Percentiles rank a stretch among this genome's conserved stretches.
Evolutionary conservation across 352 stramenopile genomes (phyloP).

Genomic region (Achlya hypogyna): DNA sequence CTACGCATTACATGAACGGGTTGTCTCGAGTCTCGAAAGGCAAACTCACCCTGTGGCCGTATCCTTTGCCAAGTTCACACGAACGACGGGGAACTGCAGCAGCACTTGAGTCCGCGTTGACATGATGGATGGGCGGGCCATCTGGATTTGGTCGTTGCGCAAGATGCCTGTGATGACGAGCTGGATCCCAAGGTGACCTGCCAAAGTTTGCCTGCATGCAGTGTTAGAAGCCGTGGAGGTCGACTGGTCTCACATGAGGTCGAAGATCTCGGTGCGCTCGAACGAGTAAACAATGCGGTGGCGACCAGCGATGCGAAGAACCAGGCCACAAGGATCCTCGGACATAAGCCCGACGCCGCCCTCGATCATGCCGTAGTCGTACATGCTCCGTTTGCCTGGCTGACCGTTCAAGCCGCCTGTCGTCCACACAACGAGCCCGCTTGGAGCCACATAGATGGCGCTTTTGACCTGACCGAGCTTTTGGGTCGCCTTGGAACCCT

Average conservation of each 20-base stretch:
- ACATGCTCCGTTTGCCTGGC: not conserved
- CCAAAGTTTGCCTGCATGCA: constrained; percentile 7
- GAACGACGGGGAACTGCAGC: not conserved
- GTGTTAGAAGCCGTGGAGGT: not conserved
- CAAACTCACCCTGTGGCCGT: not conserved
- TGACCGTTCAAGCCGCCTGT: not conserved
- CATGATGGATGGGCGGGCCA: not conserved
- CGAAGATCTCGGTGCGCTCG: constrained; percentile 14
- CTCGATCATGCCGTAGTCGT: not conserved
- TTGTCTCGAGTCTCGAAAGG: too few species aligned
- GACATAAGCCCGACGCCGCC: constrained; percentile 5
- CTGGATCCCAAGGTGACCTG: constrained; percentile 3
- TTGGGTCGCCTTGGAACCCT: constrained; percentile 11
- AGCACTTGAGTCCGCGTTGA: not conserved
- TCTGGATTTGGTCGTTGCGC: constrained; percentile 10
- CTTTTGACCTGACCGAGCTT: constrained; percentile 7
- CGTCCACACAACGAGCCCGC: constrained; percentile 5
- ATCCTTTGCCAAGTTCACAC: not conserved
- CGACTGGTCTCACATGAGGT: constrained; percentile 1
- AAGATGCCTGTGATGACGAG: constrained; percentile 1
- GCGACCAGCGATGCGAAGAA: not conserved
- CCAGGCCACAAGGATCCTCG: constrained; percentile 11
- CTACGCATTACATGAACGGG: not conserved
- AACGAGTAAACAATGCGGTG: constrained; percentile 15
- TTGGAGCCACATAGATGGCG: constrained; percentile 13